Evolutionary conservation across 148 eudicot species (phyloP).

Genomic region (Vaccinium corymbosum): DNA sequence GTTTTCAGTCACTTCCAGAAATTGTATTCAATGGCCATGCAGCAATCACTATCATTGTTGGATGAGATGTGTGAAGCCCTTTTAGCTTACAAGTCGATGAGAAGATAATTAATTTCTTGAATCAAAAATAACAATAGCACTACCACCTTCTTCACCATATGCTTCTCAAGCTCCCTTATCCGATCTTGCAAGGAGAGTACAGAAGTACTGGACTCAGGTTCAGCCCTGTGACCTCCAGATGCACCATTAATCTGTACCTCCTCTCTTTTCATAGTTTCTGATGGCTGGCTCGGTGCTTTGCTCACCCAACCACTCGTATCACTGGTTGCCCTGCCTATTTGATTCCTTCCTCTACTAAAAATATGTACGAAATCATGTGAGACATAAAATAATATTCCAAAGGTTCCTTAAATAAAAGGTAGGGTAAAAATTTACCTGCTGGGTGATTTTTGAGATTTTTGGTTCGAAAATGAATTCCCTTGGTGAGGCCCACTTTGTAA

Average conservation of each 20-base stretch:
- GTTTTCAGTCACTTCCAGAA: neutral
- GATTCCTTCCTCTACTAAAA: conserved; percentile 49
- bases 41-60: neutral
- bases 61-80: conserved; percentile 22
- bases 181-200: conserved; percentile 43
- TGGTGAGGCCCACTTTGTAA: conserved; percentile 42
- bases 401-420: neutral
- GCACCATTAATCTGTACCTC: conserved; percentile 27
- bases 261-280: conserved; percentile 34
- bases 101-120: neutral
- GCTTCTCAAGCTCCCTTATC: conserved; percentile 10
- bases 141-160: conserved; percentile 6
- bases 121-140: neutral
- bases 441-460: conserved; percentile 38
- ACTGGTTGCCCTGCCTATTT: conserved; percentile 21
- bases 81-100: neutral
- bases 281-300: conserved; percentile 36
- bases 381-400: neutral
- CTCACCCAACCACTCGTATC: conserved; percentile 28
- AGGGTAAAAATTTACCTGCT: conserved; percentile 35
- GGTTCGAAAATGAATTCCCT: conserved; percentile 37
- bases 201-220: conserved; percentile 38
- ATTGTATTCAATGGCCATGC: neutral
- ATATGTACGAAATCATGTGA: neutral
- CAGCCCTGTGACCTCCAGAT: conserved; percentile 42